Evolutionary conservation across 1,284 basidiomycete species (phyloP).

Genomic region (Psilocybe mexicana): DNA sequence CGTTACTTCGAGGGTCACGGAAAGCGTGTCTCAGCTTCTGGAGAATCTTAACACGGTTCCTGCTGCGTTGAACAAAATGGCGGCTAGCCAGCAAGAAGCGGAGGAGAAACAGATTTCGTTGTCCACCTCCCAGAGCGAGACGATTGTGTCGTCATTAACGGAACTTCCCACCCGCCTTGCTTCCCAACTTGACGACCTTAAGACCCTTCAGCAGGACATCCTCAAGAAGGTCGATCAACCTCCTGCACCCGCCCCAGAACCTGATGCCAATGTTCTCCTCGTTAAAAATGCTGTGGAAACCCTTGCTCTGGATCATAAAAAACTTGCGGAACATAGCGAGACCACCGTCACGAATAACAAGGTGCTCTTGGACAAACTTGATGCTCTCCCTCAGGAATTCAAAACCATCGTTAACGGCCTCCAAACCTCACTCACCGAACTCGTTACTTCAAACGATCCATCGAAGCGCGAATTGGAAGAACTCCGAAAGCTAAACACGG

Average conservation of each 20-base stretch:
- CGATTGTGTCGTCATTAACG: slow-evolving; percentile 14
- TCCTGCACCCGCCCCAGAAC: slow-evolving; percentile 11
- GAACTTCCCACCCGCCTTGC: slow-evolving; percentile 17
- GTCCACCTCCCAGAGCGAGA: slow-evolving; percentile 15
- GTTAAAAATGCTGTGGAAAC: slow-evolving; percentile 49
- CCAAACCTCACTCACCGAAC: slow-evolving; percentile 61
- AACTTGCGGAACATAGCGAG: slow-evolving; percentile 38
- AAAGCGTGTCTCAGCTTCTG: slow-evolving; percentile 50
- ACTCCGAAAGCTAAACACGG: slow-evolving; percentile 61
- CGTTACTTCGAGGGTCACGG: slow-evolving; percentile 55
- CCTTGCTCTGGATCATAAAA: slow-evolving; percentile 25
- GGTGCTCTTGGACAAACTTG: slow-evolving; percentile 53
- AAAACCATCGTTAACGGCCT: slow-evolving; percentile 53
- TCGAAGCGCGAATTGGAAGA: slow-evolving; percentile 68
- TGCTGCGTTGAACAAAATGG: slow-evolving; percentile 38
- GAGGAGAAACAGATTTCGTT: slow-evolving; percentile 15
- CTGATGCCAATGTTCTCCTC: slow-evolving; percentile 27
- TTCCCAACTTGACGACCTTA: slow-evolving; percentile 18
- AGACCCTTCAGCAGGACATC: slow-evolving; percentile 19
- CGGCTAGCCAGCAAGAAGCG: slow-evolving; percentile 38
- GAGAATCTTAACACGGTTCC: slow-evolving; percentile 44
- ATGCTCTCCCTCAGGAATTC: slow-evolving; percentile 58
- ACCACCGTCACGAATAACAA: slow-evolving; percentile 52
- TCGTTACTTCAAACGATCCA: slow-evolving; percentile 53
- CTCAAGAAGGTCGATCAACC: slow-evolving; percentile 21